Evolutionary conservation across 1,284 basidiomycete genomes (phyloP).

Genomic region (Phellinidium pouzarii): DNA sequence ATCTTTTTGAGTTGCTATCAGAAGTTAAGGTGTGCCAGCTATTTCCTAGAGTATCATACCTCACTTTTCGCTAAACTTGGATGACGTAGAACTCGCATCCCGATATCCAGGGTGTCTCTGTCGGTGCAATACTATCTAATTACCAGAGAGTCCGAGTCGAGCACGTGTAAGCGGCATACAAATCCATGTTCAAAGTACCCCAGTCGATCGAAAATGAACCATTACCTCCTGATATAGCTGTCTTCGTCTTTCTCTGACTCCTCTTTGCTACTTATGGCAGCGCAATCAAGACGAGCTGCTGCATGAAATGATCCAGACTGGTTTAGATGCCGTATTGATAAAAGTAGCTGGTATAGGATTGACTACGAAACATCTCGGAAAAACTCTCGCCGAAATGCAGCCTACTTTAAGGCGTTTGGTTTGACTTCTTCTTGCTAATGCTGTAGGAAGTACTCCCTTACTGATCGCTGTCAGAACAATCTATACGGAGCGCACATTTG

Average conservation of each 20-base stretch:
- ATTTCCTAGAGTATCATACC: not conserved
- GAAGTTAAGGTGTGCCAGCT: constrained; percentile 63
- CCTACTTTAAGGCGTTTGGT: constrained; percentile 72
- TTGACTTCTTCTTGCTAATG: constrained; percentile 22
- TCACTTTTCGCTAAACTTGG: not conserved
- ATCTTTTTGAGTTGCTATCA: constrained; percentile 74
- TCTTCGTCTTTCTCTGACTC: constrained; percentile 71
- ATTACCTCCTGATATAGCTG: constrained; percentile 46
- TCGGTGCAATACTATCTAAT: constrained; percentile 95
- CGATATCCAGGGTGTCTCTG: constrained; percentile 82
- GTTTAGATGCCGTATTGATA: constrained; percentile 82
- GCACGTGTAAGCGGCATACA: constrained; percentile 74
- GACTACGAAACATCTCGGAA: constrained; percentile 72
- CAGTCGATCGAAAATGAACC: not conserved
- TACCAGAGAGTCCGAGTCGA: constrained; percentile 97
- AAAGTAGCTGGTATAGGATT: constrained; percentile 97
- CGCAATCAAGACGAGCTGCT: constrained; percentile 81
- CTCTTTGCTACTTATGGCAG: constrained; percentile 93
- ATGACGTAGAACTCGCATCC: constrained; percentile 62
- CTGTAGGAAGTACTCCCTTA: constrained; percentile 1
- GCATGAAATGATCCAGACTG: constrained; percentile 78
- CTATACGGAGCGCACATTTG: constrained; percentile 91
- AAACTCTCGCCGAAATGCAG: constrained; percentile 70
- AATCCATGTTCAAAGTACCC: not conserved
- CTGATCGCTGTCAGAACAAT: constrained; percentile 47